These are phyloP conservation scores for Priceomyces haplophilus DNA, from an alignment of 805 yeast genomes.

Conservation along the genomic window DNA sequence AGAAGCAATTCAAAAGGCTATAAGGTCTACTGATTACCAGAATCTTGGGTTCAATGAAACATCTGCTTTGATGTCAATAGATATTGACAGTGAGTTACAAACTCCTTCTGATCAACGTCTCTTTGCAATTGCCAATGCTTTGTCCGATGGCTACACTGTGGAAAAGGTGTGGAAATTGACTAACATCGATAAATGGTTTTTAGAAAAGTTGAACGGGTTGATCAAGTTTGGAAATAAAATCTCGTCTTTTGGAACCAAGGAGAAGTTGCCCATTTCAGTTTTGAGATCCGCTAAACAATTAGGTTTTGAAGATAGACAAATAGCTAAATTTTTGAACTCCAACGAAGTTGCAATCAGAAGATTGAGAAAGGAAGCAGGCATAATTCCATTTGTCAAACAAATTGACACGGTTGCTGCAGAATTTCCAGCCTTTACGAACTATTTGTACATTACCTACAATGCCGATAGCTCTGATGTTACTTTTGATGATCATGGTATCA, in stretches of 20 bases:
- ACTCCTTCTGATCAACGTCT: slow-evolving; percentile 97
- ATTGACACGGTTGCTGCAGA: slow-evolving; percentile 99
- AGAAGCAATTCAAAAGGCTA: slow-evolving; percentile 97
- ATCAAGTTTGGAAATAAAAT: slow-evolving; percentile 68
- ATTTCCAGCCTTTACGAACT: slow-evolving; percentile 95
- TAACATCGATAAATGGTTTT: slow-evolving; percentile 94
- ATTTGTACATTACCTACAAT: slow-evolving; percentile 90
- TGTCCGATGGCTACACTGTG: slow-evolving; percentile 82
- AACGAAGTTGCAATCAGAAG: slow-evolving; percentile 92
- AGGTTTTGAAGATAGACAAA: slow-evolving; percentile 95
- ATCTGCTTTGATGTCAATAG: slow-evolving; percentile 81
- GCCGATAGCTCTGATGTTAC: slow-evolving; percentile 82
- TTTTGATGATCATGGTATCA: slow-evolving; percentile 90
- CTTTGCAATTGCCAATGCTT: slow-evolving; percentile 94
- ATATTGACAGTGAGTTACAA: slow-evolving; percentile 87
- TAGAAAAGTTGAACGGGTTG: slow-evolving; percentile 76
- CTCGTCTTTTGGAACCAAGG: slow-evolving; percentile 53
- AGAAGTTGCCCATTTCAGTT: slow-evolving; percentile 57
- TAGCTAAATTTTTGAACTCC: slow-evolving; percentile 82
- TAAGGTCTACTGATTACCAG: slow-evolving; percentile 92
- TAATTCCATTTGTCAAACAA: slow-evolving; percentile 90
- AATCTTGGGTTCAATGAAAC: slow-evolving; percentile 91
- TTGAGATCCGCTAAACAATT: slow-evolving; percentile 89
- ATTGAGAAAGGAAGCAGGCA: slow-evolving; percentile 79
- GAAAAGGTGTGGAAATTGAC: slow-evolving; percentile 90